phyloP scores from a whole-genome alignment of 2,329 filamentous ascomycete genomes.

The Colletotrichum karsti region DNA sequence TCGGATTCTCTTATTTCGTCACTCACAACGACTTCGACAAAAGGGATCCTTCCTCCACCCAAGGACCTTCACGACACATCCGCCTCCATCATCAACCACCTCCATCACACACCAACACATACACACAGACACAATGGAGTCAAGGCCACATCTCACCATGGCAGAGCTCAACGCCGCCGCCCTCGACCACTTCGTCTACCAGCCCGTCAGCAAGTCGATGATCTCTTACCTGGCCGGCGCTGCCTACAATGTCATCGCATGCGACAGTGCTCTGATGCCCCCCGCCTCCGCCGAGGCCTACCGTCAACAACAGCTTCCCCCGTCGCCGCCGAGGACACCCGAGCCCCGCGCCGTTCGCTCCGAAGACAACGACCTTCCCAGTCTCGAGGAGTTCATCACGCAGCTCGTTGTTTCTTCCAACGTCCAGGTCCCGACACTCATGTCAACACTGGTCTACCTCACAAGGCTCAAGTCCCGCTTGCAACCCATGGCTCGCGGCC shows the following conservation, averaged over 20 bases:
- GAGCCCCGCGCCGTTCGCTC: conserved; percentile 52
- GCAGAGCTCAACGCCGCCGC: conserved; percentile 75
- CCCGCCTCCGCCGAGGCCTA: conserved; percentile 46
- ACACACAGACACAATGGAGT: conserved; percentile 53
- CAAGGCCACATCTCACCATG: conserved; percentile 53
- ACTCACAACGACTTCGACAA: conserved; percentile 18
- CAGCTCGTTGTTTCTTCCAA: conserved; percentile 92
- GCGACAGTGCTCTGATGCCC: conserved; percentile 70
- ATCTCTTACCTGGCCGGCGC: conserved; percentile 79
- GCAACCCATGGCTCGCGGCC: conserved; percentile 93
- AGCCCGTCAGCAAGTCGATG: conserved; percentile 79
- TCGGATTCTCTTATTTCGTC: conserved; percentile 6
- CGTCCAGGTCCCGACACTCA: conserved; percentile 95
- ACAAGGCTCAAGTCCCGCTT: conserved; percentile 83
- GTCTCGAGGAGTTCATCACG: conserved; percentile 89
- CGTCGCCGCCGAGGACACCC: conserved; percentile 60
- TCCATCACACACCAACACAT: conserved; percentile 34
- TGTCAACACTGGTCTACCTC: conserved; percentile 96
- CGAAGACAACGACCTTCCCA: conserved; percentile 71
- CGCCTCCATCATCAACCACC: conserved; percentile 31
- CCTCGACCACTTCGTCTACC: conserved; percentile 82
- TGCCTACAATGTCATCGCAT: conserved; percentile 81
- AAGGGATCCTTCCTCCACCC: conserved; percentile 37
- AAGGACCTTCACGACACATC: conserved; percentile 34
- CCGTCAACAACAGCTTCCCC: conserved; percentile 45